A percentile compares a stretch with the other conserved stretches of the same genome.
These are phyloP conservation scores for Spizellomyces sp. DNA, from an alignment of 192 early-diverging fungal species.

Conservation along the genomic window DNA sequence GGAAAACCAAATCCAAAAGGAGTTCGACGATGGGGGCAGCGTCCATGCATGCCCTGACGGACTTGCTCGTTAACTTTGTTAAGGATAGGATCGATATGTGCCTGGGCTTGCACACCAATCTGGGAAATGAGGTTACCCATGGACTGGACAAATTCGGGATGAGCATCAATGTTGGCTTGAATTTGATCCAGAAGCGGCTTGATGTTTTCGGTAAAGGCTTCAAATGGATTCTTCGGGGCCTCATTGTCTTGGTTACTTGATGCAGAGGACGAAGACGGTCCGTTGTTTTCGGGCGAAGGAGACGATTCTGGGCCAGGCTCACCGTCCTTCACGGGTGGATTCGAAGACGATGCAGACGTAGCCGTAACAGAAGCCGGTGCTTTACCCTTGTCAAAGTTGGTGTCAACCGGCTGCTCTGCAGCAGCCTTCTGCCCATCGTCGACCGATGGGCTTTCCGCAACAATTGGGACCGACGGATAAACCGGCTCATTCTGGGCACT, in stretches of 20 bases:
- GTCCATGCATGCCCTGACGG: not conserved
- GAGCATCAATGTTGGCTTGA: not conserved
- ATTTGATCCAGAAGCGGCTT: not conserved
- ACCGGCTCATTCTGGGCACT: not conserved
- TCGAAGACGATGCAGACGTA: too few relatives aligned
- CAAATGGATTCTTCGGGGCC: not conserved
- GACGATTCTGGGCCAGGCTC: not conserved
- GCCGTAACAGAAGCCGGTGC: not conserved
- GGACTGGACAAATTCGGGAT: not conserved
- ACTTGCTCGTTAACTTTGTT: not conserved
- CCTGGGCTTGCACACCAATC: slow-evolving; percentile 28
- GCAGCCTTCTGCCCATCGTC: not conserved
- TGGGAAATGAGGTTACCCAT: not conserved
- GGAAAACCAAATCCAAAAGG: not conserved
- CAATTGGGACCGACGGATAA: not conserved
- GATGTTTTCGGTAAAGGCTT: not conserved
- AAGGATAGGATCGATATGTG: slow-evolving; percentile 17
- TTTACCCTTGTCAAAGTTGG: not conserved
- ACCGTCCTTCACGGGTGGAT: too few relatives aligned
- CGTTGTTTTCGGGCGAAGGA: not conserved
- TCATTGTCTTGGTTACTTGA: not conserved
- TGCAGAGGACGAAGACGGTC: not conserved
- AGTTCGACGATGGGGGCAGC: not conserved
- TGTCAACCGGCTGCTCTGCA: not conserved
- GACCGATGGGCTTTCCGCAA: not conserved